These are phyloP conservation scores for Apodospora peruviana DNA, from an alignment of 495 filamentous ascomycete genomes.

Conservation along the genomic window DNA sequence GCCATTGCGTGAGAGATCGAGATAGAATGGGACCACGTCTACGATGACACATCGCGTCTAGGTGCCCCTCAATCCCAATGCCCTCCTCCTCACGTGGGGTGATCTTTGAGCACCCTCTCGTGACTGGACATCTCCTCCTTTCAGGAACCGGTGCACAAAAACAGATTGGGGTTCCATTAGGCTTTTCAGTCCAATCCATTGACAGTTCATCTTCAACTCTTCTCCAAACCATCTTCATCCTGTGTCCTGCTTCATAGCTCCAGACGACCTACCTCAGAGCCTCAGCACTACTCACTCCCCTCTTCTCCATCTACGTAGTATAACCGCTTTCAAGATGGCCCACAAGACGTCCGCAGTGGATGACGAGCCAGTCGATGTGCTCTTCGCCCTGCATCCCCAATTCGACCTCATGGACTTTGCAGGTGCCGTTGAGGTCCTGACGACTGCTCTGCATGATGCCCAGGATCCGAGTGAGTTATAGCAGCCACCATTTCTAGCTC, in stretches of 20 bases:
- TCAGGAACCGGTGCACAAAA: conserved; percentile 7
- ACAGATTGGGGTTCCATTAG: background rate
- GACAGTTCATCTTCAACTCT: background rate
- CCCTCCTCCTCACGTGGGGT: conserved; percentile 17
- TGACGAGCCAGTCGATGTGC: conserved; percentile 46
- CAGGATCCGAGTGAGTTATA: conserved; percentile 54
- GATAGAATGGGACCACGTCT: too few relatives aligned
- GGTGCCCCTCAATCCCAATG: too few relatives aligned
- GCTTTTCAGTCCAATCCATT: background rate
- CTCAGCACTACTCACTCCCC: conserved; percentile 3
- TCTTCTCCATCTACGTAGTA: background rate
- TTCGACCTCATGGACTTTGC: conserved; percentile 59
- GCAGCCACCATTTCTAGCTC: background rate
- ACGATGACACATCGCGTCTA: background rate
- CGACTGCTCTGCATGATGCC: conserved; percentile 52
- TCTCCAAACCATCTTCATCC: background rate
- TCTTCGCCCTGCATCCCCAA: conserved; percentile 44
- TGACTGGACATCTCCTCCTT: conserved; percentile 14
- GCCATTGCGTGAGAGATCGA: too few relatives aligned
- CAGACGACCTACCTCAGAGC: conserved; percentile 4
- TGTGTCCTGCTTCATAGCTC: background rate
- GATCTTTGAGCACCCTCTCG: conserved; percentile 13
- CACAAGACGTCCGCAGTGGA: conserved; percentile 41
- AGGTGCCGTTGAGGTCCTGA: conserved; percentile 62
- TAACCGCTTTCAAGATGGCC: conserved; percentile 35